A percentile compares a stretch with the other conserved stretches of the same genome.
phyloP scores from a whole-genome alignment of 2,329 filamentous ascomycete genomes.

The Harringtonia lauricola region DNA sequence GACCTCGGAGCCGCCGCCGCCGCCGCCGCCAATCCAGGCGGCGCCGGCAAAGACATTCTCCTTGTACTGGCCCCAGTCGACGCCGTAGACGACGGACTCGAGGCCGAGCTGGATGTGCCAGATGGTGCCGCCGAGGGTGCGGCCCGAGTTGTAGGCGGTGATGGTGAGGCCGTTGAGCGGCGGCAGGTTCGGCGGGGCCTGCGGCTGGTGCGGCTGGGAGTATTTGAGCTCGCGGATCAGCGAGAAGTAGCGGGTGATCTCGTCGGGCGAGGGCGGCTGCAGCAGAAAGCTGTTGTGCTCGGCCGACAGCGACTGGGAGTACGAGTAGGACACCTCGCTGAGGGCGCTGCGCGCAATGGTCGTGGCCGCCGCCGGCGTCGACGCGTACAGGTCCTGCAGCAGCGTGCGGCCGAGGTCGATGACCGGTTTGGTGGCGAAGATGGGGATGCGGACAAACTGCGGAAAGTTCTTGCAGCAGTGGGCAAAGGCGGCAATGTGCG shows the following conservation, averaged over 20 bases:
- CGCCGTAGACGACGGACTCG: conserved; percentile 93
- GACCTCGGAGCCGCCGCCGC: conserved; percentile 69
- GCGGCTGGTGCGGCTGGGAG: conserved; percentile 86
- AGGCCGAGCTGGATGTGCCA: conserved; percentile 97
- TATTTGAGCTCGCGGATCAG: conserved; percentile 90
- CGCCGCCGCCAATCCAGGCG: conserved; percentile 73
- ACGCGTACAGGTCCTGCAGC: conserved; percentile 84
- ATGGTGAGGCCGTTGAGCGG: conserved; percentile 85
- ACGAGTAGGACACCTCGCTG: conserved; percentile 49
- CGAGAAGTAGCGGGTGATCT: conserved; percentile 87
- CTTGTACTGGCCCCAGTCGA: conserved; percentile 96
- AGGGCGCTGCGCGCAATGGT: conserved; percentile 65
- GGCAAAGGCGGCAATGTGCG: conserved; percentile 85
- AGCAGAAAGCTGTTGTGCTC: conserved; percentile 43
- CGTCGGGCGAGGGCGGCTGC: conserved; percentile 67
- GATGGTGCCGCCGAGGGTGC: conserved; percentile 92
- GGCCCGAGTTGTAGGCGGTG: conserved; percentile 92
- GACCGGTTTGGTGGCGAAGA: conserved; percentile 89
- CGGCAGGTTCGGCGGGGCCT: conserved; percentile 77
- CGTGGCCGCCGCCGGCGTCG: conserved; percentile 76
- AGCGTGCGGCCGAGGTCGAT: conserved; percentile 87
- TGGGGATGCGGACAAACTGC: conserved; percentile 79
- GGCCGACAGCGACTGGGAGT: conserved; percentile 36
- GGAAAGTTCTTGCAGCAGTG: conserved; percentile 97
- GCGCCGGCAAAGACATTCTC: conserved; percentile 92